phyloP scores from a whole-genome alignment of 1,284 basidiomycete species.

The Omphalotus olearius region DNA sequence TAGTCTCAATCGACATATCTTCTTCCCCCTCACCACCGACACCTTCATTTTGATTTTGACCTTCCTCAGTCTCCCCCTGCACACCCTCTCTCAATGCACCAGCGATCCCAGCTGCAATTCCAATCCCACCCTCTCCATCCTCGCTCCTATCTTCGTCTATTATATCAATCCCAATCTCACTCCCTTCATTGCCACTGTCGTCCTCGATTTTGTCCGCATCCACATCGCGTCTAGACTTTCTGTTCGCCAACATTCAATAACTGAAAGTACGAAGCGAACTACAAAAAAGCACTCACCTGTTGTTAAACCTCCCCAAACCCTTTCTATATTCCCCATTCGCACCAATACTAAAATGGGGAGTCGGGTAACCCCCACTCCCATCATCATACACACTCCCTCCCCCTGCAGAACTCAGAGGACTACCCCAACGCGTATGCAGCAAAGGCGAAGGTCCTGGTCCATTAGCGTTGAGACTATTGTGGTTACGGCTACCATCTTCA shows the following conservation, averaged over 20 bases:
- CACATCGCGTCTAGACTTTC: too few species aligned
- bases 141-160: not conserved
- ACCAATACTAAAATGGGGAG: conserved; percentile 5
- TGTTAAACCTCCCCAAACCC: too few species aligned
- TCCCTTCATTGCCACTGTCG: too few species aligned
- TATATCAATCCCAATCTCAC: too few species aligned
- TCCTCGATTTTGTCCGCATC: too few species aligned
- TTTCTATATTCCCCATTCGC: too few species aligned
- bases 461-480: not conserved
- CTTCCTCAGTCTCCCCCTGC: not conserved
- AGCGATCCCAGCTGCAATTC: not conserved
- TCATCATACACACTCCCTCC: conserved; percentile 12
- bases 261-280: too few species aligned
- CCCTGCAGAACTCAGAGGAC: conserved; percentile 13
- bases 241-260: too few species aligned
- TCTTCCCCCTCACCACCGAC: not conserved
- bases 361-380: conserved; percentile 9
- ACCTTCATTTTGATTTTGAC: too few species aligned
- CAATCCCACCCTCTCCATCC: not conserved
- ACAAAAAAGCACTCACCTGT: too few species aligned
- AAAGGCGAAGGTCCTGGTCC: conserved; percentile 15
- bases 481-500: not conserved
- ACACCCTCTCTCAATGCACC: not conserved
- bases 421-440: conserved; percentile 18
- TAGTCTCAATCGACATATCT: conserved; percentile 7